Percentiles rank a stretch among this genome's conserved stretches.
Conservation (phyloP, 257 asterid species). For the Cinchona pubescens region DNA sequence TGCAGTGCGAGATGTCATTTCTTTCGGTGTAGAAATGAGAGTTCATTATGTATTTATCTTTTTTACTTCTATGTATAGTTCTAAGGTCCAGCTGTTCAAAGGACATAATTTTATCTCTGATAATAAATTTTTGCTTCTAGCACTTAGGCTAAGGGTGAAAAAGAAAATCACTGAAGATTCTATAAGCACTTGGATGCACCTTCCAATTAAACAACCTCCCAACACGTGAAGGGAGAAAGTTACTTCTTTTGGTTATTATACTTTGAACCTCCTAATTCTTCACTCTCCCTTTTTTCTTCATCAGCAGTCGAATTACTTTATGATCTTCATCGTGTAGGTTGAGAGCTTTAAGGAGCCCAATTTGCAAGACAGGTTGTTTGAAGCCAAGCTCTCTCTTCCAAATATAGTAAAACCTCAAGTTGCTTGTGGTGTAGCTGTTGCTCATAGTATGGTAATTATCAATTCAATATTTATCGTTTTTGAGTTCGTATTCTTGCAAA, state of each 20-base stretch:
- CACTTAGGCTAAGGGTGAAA: not conserved
- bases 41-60: not conserved
- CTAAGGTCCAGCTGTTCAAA: not conserved
- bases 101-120: not conserved
- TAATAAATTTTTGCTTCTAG: not conserved
- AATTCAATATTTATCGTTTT: not conserved
- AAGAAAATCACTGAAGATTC: not conserved
- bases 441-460: slow-evolving; percentile 86
- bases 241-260: not conserved
- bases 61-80: not conserved
- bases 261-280: not conserved
- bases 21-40: not conserved
- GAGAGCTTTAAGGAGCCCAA: slow-evolving; percentile 63
- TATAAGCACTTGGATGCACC: not conserved
- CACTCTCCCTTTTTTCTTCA: not conserved
- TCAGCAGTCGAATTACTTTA: not conserved
- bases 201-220: no score
- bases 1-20: not conserved
- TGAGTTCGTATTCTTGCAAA: not conserved
- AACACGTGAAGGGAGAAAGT: no score
- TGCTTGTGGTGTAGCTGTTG: slow-evolving; percentile 94
- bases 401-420: slow-evolving; percentile 95
- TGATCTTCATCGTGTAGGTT: slow-evolving; percentile 50
- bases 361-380: slow-evolving; percentile 60
- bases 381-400: slow-evolving; percentile 71